Base-by-base conservation (phyloP, 2,329 filamentous ascomycete genomes). In the Endothia cerciana region DNA sequence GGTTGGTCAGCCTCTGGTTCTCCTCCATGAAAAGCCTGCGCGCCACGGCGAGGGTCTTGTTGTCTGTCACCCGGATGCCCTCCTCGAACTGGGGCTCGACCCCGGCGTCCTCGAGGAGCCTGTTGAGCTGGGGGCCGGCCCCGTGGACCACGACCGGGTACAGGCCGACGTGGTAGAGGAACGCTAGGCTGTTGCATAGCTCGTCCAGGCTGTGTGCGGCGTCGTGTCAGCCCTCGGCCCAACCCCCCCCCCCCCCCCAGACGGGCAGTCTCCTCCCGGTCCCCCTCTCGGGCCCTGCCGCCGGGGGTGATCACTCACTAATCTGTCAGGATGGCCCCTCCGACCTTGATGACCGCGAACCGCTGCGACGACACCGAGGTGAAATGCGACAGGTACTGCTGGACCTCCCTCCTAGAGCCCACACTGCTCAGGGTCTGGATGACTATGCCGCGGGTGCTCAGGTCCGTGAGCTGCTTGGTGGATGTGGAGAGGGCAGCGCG, bases 281-380 rank as follows among this genome's bases (percentile, higher is more conserved):
- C 17, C 17, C 10, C 4, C 2, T 25, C 45, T 53, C 28, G 15
- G 4, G 47, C 49, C 28, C 28, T 8, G 15, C 30, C 19, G 4
- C 30, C 25, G 11, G 17, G 40, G 3, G 38, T 22, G 38, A 43
- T 19, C 8, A 68, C 67, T 66, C 56, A 68, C 67, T 97, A 91
- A 76, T 98, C 94, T 68, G 93, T 97, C 74, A 99, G 86, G 74
- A 98, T 97, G 69, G 94, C 95, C 69, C 94, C 95, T 69, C 94
- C 95, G 64, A 98, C 94, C 83, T 99, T 99, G 80, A 99, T 97
- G 59, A 99, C 94, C 71, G 94, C 94, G 78, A 98, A 99, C 76
- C 97, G 93, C 82, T 98, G 94, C 43, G 93, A 97, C 55, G 93
- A 95, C 69, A 97, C 94, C 41, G 94, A 97, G 72, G 91, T 95